Conservation (phyloP, 1,284 basidiomycete genomes). For the Cryptococcus maquisensis region DNA sequence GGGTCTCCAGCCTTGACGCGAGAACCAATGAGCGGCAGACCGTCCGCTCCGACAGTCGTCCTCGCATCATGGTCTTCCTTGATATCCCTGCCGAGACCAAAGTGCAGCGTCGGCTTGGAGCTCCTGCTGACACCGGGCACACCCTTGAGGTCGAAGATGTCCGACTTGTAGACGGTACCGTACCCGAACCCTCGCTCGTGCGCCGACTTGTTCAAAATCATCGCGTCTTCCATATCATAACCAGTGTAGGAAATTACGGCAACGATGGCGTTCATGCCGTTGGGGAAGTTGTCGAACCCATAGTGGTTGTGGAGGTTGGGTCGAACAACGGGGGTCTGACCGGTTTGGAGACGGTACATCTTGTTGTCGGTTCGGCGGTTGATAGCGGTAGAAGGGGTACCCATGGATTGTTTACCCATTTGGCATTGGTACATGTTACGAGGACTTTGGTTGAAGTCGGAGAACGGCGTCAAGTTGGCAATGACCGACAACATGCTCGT, state of each 20-base stretch:
- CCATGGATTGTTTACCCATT: conserved; percentile 99
- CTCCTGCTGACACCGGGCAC: conserved; percentile 62
- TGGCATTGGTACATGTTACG: conserved; percentile 65
- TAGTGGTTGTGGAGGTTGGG: conserved; percentile 91
- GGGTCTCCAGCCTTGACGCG: conserved; percentile 71
- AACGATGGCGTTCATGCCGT: conserved; percentile 96
- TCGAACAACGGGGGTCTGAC: conserved; percentile 92
- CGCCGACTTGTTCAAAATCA: conserved; percentile 99
- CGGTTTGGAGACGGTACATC: conserved; percentile 91
- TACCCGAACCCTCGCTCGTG: conserved; percentile 98
- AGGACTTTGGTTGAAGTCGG: conserved; percentile 87
- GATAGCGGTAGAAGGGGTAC: conserved; percentile 88
- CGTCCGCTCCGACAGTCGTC: conserved; percentile 74
- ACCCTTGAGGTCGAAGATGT: conserved; percentile 86
- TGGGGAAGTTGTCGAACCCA: conserved; percentile 97
- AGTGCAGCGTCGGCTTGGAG: conserved; percentile 63
- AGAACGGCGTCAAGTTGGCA: conserved; percentile 61
- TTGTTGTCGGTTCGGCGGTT: conserved; percentile 97
- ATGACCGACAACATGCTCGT: conserved; percentile 87
- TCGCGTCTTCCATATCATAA: conserved; percentile 99
- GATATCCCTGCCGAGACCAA: conserved; percentile 80
- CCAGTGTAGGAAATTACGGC: conserved; percentile 99
- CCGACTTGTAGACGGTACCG: conserved; percentile 94
- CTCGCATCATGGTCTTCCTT: conserved; percentile 57
- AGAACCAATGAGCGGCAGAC: conserved; percentile 74